Evolutionary conservation across 1,284 basidiomycete species (phyloP), one percentile per base, ranked within the genome.

Genomic region (Ganoderma lingzhi): DNA sequence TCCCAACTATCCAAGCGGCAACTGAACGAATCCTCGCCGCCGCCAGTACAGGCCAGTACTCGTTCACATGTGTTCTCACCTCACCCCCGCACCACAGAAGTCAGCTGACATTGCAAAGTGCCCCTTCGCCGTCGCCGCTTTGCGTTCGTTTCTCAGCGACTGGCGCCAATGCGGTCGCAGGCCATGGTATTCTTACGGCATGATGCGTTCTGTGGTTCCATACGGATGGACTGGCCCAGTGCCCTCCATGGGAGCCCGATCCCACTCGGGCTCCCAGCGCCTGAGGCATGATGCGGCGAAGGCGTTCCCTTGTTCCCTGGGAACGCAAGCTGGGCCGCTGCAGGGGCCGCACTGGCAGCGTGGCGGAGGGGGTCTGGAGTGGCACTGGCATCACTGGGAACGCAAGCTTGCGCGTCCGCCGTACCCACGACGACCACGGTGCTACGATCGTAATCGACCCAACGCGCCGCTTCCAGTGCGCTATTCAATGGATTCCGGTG

Each of bases 191-290:
- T 10, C 39, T 41, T 41, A 35, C 17, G 64, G 44, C 14, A 65
- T 65, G 56, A 61, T 60, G 58, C 58, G 58, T 42, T 39, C 65
- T 62, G 23, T 62, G 62, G 62, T 66, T 62, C 65, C 41, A 39
- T 44, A 45, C 60, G 39, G 19, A 23, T 39, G 60, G 41, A 6
- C 60, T 62, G 30, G 44, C 62, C 62, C 62, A 45, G 30, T 28
- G 42, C 62, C 62, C 62, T 51, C 68, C 70, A 68, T 73, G 72
- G 72, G 72, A 73, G 70, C 65, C 72, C 72, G 72, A 71, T 17
- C 45, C 19, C 35, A 59, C 60, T 71, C 72, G 72, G 72, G 72
- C 72, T 73, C 70, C 32, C 72, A 71, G 70, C 69, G 72, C 70
- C 64, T 70, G 64, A 8, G 53, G 58, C 23, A 62, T 62, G 66